Conservation (phyloP, 768 basidiomycete genomes). For the Suillus variegatus region DNA sequence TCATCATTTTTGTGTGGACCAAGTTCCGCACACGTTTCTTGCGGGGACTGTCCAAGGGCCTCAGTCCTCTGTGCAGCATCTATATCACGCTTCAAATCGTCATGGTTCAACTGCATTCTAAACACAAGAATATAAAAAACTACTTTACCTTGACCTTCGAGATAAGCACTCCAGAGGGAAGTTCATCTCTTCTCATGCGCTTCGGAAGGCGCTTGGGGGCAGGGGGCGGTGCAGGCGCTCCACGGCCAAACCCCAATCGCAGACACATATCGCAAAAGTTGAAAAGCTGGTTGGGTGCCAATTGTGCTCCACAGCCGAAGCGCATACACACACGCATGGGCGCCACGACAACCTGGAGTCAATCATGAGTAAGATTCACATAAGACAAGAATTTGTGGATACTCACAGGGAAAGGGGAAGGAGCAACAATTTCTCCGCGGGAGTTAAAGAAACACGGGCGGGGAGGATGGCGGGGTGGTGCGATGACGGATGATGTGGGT, state of each 20-base stretch:
- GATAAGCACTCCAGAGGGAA: background rate
- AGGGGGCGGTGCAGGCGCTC: background rate
- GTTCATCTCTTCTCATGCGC: background rate
- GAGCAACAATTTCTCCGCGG: slow-evolving; percentile 4
- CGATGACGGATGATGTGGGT: background rate
- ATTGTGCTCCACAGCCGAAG: slow-evolving; percentile 18
- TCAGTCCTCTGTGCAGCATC: background rate
- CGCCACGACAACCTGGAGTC: background rate
- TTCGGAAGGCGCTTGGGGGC: slow-evolving; percentile 3
- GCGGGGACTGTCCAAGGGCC: background rate
- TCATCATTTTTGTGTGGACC: slow-evolving; percentile 8
- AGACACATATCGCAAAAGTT: slow-evolving; percentile 19
- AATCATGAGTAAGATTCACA: background rate
- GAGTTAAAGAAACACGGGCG: slow-evolving; percentile 5
- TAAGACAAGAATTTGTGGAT: background rate
- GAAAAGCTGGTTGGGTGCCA: slow-evolving; percentile 6
- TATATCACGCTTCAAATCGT: background rate
- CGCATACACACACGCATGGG: slow-evolving; percentile 17
- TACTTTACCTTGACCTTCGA: background rate
- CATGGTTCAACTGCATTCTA: background rate
- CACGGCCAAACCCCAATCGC: slow-evolving; percentile 10
- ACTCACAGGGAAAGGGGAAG: background rate
- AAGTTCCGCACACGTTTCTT: background rate
- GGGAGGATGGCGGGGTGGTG: background rate
- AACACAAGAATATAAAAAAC: background rate